Evolutionary conservation across 2,329 filamentous ascomycete species (phyloP), one percentile per base, ranked within the genome.

Genomic region (Colletotrichum trifolii): DNA sequence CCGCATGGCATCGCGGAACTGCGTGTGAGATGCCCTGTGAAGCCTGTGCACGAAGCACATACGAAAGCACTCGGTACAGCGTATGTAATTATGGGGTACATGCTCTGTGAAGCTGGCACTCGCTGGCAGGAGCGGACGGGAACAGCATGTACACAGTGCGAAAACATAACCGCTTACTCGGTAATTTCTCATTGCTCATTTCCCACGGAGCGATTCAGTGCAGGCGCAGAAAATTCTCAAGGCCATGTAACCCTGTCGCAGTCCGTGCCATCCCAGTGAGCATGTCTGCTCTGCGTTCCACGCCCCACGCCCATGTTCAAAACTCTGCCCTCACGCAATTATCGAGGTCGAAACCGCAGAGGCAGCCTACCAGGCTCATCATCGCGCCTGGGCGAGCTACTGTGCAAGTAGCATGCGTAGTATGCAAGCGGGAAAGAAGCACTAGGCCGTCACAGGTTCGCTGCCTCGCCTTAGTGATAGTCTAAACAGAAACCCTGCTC

Each of bases 221-320:
- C 62, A 62, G 60, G 57, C 58, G 62, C 58, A 65, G 58, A 65
- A 65, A 65, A 56, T 62, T 64, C 61, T 47, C 47, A 62, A 47
- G 46, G 39, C 61, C 25, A 25, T 35, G 17, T 8, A 54, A 50
- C 62, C 57, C 50, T 61, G 50, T 54, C 13, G 4, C 5, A n/a
- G 12, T 12, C 35, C 46, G 57, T 64, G 50, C 49, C 55, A 54
- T 11, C 56, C 61, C 36, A 39, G 46, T 25, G 4, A 25, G 25
- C 25, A 5, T 5, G 25, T n/a, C 43, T n/a, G 43, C 15, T 36
- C 46, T 9, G n/a, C 38, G 13, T 39, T 46, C 45, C 49, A 45
- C 45, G 25, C 25, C 25, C 39, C 25, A 55, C 35, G 57, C 50
- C 45, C 45, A 54, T 25, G 25, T 25, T 25, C 25, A 25, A 25